Evolutionary conservation across 225 moss, liverwort and hornwort genomes (phyloP).

Genomic region (Polytrichum formosum): DNA sequence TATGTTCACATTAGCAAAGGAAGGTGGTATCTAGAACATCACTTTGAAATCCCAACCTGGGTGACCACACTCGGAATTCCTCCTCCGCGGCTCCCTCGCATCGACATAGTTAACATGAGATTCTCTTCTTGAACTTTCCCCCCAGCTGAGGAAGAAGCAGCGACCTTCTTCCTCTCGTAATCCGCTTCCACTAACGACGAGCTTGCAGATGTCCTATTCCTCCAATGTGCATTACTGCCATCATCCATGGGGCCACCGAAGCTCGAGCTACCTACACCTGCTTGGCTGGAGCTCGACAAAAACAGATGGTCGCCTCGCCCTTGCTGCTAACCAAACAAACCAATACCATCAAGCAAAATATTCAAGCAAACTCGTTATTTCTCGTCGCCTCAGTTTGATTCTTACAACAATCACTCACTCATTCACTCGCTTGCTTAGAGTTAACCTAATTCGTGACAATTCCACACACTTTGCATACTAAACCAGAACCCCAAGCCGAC

Average conservation of each 20-base stretch:
- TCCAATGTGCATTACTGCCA: conserved; percentile 48
- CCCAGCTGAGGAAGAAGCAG: conserved; percentile 15
- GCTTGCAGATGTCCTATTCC: conserved; percentile 35
- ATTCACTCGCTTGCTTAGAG: too few relatives aligned
- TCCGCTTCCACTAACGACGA: conserved; percentile 20
- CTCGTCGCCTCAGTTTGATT: too few relatives aligned
- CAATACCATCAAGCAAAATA: too few relatives aligned
- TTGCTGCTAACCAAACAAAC: conserved; percentile 33
- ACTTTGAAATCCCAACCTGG: too few relatives aligned
- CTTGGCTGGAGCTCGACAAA: conserved; percentile 27
- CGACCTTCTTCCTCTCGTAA: conserved; percentile 29
- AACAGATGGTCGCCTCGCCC: conserved; percentile 55
- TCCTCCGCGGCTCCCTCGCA: conserved; percentile 20
- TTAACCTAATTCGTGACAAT: too few relatives aligned
- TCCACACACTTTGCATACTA: background rate
- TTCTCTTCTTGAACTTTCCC: conserved; percentile 55
- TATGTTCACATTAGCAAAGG: too few relatives aligned
- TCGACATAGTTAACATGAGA: conserved; percentile 32
- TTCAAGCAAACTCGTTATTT: too few relatives aligned
- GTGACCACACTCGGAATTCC: background rate
- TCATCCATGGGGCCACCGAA: conserved; percentile 25
- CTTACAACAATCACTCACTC: too few relatives aligned
- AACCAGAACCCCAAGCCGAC: background rate
- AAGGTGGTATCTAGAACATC: too few relatives aligned
- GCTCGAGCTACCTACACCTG: conserved; percentile 30